Base-by-base conservation (phyloP, 2,329 filamentous ascomycete species). In the Alternaria triticina region DNA sequence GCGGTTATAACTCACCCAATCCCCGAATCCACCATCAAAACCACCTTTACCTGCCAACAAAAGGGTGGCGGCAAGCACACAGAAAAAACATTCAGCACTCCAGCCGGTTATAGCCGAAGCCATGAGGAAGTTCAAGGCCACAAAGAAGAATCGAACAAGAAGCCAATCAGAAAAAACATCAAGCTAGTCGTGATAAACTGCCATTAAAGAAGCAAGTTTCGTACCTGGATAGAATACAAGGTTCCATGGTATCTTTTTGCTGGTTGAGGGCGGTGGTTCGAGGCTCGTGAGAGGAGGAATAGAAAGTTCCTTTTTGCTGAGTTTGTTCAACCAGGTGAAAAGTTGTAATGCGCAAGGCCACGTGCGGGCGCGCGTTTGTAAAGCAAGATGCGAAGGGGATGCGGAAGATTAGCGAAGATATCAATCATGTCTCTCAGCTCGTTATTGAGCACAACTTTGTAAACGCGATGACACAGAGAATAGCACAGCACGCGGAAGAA, bases 381-480 rank as follows among this genome's bases (percentile, higher is more conserved):
- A 33, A 15, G 30, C 6, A 8, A 15, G 30, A 15, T 33, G 2
- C 5, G 11, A 30, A 30, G 12, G 6, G 28, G 3, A 15, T n/a
- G 33, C 33, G 15, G 33, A 36, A 9, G 33, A 9, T n/a, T 0
- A 3, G 33, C 13, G 15, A n/a, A 36, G 33, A 4, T 2, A n/a
- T n/a, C 0, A n/a, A n/a, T n/a, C 4, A 5, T n/a, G 13, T 36
- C 33, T n/a, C 15, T 5, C 7, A n/a, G 13, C 15, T 36, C 13
- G 9, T 36, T 3, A 2, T 36, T 36, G 1, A n/a, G n/a, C 1
- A 1, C 15, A 36, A 36, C 0, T 2, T 15, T 4, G 1, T 5
- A 4, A n/a, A 8, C 13, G 6, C 30, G 13, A 4, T n/a, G 13
- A n/a, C 2, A 8, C 0, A 8, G 13, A 2, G 30, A 2, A 36